Conservation (phyloP, 805 yeast species). For the Millerozyma acaciae region DNA sequence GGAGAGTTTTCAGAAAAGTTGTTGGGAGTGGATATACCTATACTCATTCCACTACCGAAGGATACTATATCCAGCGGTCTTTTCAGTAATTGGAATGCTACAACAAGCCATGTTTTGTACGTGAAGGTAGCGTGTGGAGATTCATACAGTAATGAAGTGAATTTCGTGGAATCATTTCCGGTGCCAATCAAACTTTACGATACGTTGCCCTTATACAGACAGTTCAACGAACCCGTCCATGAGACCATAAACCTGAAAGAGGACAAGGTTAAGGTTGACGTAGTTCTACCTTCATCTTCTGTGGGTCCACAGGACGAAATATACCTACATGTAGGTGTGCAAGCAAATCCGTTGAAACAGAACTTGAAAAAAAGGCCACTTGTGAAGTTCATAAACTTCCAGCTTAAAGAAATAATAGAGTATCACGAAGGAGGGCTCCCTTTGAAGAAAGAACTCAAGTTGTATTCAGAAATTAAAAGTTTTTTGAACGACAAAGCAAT, state of each 20-base stretch:
- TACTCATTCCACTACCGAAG: constrained; percentile 52
- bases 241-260: constrained; percentile 46
- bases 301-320: constrained; percentile 58
- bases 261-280: constrained; percentile 43
- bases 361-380: constrained; percentile 28
- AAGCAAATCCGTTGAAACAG: constrained; percentile 35
- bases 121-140: constrained; percentile 34
- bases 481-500: constrained; percentile 16
- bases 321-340: constrained; percentile 33
- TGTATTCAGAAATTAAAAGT: constrained; percentile 31
- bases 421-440: constrained; percentile 50
- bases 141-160: constrained; percentile 24
- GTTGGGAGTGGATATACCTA: constrained; percentile 57
- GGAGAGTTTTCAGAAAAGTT: constrained; percentile 38
- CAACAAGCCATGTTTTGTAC: constrained; percentile 43
- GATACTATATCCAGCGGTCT: constrained; percentile 52
- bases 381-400: constrained; percentile 44
- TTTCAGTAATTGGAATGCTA: constrained; percentile 44
- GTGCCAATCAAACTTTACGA: constrained; percentile 55
- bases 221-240: constrained; percentile 50
- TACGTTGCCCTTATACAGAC: constrained; percentile 51
- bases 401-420: constrained; percentile 52
- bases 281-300: constrained; percentile 47
- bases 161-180: constrained; percentile 39
- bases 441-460: constrained; percentile 41